Evolutionary conservation across 2,329 filamentous ascomycete species (phyloP).

Genomic region (Xylariaceae sp.): DNA sequence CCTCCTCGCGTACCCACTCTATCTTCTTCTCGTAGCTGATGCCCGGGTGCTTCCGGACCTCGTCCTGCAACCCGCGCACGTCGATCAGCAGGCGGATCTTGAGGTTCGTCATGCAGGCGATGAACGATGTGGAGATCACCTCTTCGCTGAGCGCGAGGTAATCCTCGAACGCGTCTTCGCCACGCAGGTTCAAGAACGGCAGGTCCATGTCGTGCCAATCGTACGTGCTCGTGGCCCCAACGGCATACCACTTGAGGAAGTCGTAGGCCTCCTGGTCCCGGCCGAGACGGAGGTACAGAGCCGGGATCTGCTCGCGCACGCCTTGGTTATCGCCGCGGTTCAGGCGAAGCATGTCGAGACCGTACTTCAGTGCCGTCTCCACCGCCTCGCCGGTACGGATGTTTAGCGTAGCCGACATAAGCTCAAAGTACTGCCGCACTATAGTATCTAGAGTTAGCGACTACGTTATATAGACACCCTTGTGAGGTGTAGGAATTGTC

Average conservation of each 20-base stretch:
- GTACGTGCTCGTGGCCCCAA: slow-evolving; percentile 34
- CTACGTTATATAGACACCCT: too few relatives aligned
- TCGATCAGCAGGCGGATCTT: too few relatives aligned
- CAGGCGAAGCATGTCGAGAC: slow-evolving; percentile 22
- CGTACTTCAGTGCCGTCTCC: slow-evolving; percentile 16
- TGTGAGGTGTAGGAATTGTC: too few relatives aligned
- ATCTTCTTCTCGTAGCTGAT: too few relatives aligned
- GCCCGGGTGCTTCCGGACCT: too few relatives aligned
- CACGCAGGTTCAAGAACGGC: too few relatives aligned
- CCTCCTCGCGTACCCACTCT: slow-evolving; percentile 24
- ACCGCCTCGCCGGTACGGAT: slow-evolving; percentile 22
- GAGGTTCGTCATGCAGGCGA: too few relatives aligned
- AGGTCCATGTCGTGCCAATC: slow-evolving; percentile 35
- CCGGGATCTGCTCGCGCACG: slow-evolving; percentile 22
- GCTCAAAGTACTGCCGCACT: slow-evolving; percentile 14
- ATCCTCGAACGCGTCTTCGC: too few relatives aligned
- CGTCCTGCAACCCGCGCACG: too few relatives aligned
- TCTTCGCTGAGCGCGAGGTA: too few relatives aligned
- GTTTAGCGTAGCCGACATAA: slow-evolving; percentile 16
- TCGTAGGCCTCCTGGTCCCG: slow-evolving; percentile 32
- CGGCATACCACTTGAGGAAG: slow-evolving; percentile 28
- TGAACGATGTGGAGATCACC: too few relatives aligned
- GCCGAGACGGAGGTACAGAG: slow-evolving; percentile 25
- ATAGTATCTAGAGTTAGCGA: too few relatives aligned
- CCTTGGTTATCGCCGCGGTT: slow-evolving; percentile 23